Percentiles rank a stretch among this genome's conserved stretches.
These are phyloP conservation scores for Trichosanthes truncata DNA, from an alignment of 306 rosid species.

Conservation along the genomic window DNA sequence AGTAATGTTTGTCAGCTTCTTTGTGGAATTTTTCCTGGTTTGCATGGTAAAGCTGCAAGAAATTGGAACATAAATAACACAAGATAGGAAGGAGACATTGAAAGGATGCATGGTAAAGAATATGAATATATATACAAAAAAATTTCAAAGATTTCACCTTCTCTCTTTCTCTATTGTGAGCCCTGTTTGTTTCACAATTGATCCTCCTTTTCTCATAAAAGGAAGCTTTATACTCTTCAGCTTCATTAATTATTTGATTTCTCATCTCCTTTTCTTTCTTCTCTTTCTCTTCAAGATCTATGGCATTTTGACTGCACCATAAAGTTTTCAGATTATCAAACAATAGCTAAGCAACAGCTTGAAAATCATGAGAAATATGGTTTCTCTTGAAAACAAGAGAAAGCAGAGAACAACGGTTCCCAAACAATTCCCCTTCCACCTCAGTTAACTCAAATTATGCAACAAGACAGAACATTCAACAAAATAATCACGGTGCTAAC, in stretches of 20 bases:
- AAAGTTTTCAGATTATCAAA: neutral
- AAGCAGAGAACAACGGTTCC: neutral
- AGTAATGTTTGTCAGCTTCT: constrained; percentile 83
- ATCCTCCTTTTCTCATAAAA: constrained; percentile 71
- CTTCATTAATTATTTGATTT: constrained; percentile 76
- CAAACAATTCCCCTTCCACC: neutral
- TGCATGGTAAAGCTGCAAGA: constrained; percentile 41
- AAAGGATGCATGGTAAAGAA: neutral
- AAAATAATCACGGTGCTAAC: neutral
- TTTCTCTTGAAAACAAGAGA: neutral
- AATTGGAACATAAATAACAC: neutral
- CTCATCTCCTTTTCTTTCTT: constrained; percentile 72
- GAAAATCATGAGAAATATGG: neutral
- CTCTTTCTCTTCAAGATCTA: constrained; percentile 83
- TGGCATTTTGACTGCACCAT: constrained; percentile 54
- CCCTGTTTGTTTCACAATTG: constrained; percentile 58
- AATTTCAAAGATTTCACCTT: constrained; percentile 36
- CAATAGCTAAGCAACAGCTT: neutral
- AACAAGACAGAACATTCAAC: neutral
- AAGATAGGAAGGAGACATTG: constrained; percentile 8
- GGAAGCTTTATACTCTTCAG: constrained; percentile 63
- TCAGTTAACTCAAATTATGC: neutral
- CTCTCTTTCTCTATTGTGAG: constrained; percentile 73
- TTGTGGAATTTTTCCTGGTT: constrained; percentile 94
- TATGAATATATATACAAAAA: neutral